Evolutionary conservation across 73 alveolate genomes (phyloP).

Genomic region (Tetrahymena borealis): DNA sequence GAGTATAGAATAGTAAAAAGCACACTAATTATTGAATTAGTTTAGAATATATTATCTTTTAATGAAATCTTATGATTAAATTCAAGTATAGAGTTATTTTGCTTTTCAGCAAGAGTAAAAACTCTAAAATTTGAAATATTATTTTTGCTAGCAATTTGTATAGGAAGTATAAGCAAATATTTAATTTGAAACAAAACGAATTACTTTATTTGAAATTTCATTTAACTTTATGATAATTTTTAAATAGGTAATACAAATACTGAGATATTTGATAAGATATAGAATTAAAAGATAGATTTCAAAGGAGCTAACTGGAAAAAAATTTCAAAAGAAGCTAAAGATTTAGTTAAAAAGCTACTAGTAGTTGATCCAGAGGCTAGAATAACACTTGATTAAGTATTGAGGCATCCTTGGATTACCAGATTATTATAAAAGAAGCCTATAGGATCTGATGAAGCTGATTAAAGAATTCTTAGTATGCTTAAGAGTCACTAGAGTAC

Average conservation of each 20-base stretch:
- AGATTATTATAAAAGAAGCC: background rate
- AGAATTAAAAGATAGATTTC: background rate
- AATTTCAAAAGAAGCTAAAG: conserved; percentile 22
- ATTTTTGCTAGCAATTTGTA: no score
- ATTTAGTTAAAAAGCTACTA: conserved; percentile 13
- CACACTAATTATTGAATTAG: no score
- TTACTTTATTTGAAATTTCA: background rate
- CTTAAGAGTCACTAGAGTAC: background rate
- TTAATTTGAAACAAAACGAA: background rate
- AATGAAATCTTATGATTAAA: no score
- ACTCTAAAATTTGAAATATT: no score
- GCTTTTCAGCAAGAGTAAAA: no score
- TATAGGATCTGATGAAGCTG: background rate
- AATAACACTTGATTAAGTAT: conserved; percentile 21
- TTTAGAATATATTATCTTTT: no score
- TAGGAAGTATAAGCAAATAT: no score
- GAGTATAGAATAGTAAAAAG: no score
- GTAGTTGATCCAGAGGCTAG: conserved; percentile 21
- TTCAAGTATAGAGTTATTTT: no score
- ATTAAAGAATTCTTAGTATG: background rate
- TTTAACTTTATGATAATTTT: background rate
- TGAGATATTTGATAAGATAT: background rate
- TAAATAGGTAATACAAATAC: background rate
- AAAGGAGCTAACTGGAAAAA: conserved; percentile 14
- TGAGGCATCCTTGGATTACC: conserved; percentile 39